Base-by-base conservation (phyloP, 2,329 filamentous ascomycete genomes). In the Nigrograna mackinnonii region DNA sequence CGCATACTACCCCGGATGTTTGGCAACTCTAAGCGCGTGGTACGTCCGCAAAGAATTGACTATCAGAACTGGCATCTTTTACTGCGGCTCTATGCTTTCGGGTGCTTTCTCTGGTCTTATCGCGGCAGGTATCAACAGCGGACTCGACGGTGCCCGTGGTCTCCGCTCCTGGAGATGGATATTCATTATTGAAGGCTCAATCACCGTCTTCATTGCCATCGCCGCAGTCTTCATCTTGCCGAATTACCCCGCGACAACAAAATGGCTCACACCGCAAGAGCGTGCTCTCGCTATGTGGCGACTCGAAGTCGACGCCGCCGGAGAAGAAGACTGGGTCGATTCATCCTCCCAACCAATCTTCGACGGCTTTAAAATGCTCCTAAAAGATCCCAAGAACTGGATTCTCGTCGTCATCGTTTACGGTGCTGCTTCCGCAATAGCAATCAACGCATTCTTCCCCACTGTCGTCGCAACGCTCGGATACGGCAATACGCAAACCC, bases 401-500 rank as follows among this genome's bases (percentile, higher is more conserved):
- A 28, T 28, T 9, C n/a, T 28, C 24, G 24, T 28, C n/a, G 24
- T n/a, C n/a, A 28, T 28, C 9, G 9, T 9, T 54, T n/a, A 28
- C 24, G 9, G 24, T n/a, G 24, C n/a, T 28, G 9, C n/a, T 9
- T n/a, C n/a, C n/a, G 24, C 24, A n/a, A 9, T 38, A 35, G 34
- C 43, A 9, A 26, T 41, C 26, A 45, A 37, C 37, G 33, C 41
- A 5, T 45, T 81, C 62, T 80, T 79, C 60, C 9, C 22, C n/a
- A 28, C 24, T 9, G 67, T 82, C 21, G 80, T 79, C 0, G 64
- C 65, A 17, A 80, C 79, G 0, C 70, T 82, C 6, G 78, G 78
- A 18, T 82, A 80, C 49, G 57, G 43, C 22, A 76, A 79, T 41
- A 72, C 79, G 1, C 73, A 14, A 36, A 6, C 19, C 6, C 34